Percentiles rank a stretch among this genome's conserved stretches.
phyloP scores from a whole-genome alignment of 352 stramenopile species.

The Globisporangium megalacanthum region DNA sequence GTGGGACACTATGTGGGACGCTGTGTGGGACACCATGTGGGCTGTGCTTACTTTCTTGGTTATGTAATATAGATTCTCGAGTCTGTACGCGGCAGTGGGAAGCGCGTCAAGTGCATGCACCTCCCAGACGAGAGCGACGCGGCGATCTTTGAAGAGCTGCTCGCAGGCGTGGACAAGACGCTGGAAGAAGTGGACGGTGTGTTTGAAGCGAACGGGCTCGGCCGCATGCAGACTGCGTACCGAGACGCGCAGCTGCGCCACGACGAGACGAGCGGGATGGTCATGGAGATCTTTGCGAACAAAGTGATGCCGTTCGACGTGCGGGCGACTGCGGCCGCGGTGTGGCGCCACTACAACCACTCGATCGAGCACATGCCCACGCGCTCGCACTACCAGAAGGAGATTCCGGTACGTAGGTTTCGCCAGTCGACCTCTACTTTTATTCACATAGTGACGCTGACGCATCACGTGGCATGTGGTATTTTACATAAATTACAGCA shows the following conservation, averaged over 20 bases:
- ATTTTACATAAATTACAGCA: slow-evolving; percentile 10
- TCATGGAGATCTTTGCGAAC: slow-evolving; percentile 57
- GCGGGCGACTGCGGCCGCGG: slow-evolving; percentile 27
- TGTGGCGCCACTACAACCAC: slow-evolving; percentile 53
- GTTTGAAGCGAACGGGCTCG: slow-evolving; percentile 44
- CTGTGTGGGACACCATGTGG: not conserved
- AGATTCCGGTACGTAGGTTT: slow-evolving; percentile 29
- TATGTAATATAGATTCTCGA: slow-evolving; percentile 28
- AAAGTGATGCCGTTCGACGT: slow-evolving; percentile 52
- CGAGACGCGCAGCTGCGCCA: slow-evolving; percentile 39
- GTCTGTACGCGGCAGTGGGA: slow-evolving; percentile 34
- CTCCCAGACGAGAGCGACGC: slow-evolving; percentile 29
- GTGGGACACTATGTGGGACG: not conserved
- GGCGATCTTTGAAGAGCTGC: slow-evolving; percentile 41
- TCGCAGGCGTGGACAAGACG: slow-evolving; percentile 33
- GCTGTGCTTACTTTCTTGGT: slow-evolving; percentile 1
- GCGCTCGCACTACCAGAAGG: slow-evolving; percentile 46
- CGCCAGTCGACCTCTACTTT: too few relatives aligned
- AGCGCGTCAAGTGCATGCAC: slow-evolving; percentile 14
- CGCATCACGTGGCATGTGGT: not conserved
- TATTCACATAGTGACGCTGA: not conserved
- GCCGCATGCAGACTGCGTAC: slow-evolving; percentile 43
- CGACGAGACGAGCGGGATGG: slow-evolving; percentile 27
- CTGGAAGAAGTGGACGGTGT: slow-evolving; percentile 40
- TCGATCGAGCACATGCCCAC: slow-evolving; percentile 56